phyloP scores from a whole-genome alignment of 1,284 basidiomycete species.

The Ceratobasidium sp. region DNA sequence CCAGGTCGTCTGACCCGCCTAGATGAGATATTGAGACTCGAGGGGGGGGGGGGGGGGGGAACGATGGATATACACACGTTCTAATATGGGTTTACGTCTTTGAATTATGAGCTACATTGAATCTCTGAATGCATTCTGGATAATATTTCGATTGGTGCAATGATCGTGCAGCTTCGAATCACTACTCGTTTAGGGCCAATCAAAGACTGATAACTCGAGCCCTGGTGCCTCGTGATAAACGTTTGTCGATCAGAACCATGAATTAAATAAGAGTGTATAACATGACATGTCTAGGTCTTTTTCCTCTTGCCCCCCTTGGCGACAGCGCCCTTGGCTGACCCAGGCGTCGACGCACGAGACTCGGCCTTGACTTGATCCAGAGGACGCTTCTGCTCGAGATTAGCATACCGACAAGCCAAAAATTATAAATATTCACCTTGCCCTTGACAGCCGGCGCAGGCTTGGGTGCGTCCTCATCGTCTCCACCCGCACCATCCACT shows the following conservation, averaged over 20 bases:
- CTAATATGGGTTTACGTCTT: not conserved
- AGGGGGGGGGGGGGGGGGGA: not conserved
- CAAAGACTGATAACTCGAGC: too few species aligned
- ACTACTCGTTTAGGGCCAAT: too few species aligned
- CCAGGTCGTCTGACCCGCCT: conserved; percentile 20
- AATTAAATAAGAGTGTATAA: not conserved
- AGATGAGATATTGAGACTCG: too few species aligned
- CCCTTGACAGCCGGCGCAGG: conserved; percentile 44
- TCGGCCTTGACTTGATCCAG: conserved; percentile 52
- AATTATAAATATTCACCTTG: conserved; percentile 44
- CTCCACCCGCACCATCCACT: conserved; percentile 56
- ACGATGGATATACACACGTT: conserved; percentile 1
- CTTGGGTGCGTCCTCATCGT: conserved; percentile 57
- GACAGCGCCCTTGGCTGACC: conserved; percentile 44
- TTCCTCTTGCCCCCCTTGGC: conserved; percentile 36
- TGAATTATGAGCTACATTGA: conserved; percentile 13
- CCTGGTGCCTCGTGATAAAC: too few species aligned
- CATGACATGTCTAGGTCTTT: conserved; percentile 26
- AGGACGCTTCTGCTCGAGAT: conserved; percentile 49
- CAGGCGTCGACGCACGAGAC: conserved; percentile 56
- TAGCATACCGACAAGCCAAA: not conserved
- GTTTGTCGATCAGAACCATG: too few species aligned
- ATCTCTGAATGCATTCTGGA: conserved; percentile 25
- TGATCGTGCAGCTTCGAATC: too few species aligned
- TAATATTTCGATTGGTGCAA: too few species aligned